phyloP scores from a whole-genome alignment of 1,139 yeast species.

The Nadsonia commutata region DNA sequence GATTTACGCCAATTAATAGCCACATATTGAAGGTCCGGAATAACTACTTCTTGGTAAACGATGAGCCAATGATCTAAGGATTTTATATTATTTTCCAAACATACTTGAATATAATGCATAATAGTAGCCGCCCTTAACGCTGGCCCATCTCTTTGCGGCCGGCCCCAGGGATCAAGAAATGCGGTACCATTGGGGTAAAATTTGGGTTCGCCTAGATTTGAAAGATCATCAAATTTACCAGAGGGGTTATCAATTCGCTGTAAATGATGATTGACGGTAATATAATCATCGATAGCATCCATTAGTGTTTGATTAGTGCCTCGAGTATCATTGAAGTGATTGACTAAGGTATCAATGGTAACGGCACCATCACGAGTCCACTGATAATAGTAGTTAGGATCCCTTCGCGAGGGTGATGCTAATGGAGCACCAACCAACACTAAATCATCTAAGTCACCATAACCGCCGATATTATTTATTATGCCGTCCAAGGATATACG shows the following conservation, averaged over 20 bases:
- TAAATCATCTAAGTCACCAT: background rate
- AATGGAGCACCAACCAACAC: background rate
- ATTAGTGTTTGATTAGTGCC: conserved; percentile 21
- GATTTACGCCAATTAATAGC: conserved; percentile 43
- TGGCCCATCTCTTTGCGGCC: conserved; percentile 96
- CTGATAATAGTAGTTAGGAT: conserved; percentile 73
- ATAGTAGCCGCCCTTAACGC: conserved; percentile 62
- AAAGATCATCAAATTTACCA: conserved; percentile 37
- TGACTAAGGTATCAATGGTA: conserved; percentile 52
- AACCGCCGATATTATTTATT: conserved; percentile 3
- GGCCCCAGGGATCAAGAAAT: conserved; percentile 64
- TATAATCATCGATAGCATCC: conserved; percentile 39
- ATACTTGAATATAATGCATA: conserved; percentile 36
- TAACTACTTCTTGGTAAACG: conserved; percentile 31
- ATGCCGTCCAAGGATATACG: conserved; percentile 1
- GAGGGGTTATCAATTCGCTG: conserved; percentile 58
- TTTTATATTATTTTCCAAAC: conserved; percentile 23
- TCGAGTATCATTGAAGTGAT: conserved; percentile 31
- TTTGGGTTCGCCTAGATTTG: conserved; percentile 82
- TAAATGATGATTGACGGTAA: conserved; percentile 39
- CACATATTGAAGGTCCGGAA: conserved; percentile 59
- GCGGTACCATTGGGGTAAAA: conserved; percentile 51
- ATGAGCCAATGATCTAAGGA: conserved; percentile 12
- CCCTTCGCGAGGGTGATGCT: conserved; percentile 36
- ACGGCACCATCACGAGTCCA: conserved; percentile 90